A percentile compares a stretch with the other conserved stretches of the same genome.
Evolutionary conservation across 2,329 filamentous ascomycete genomes (phyloP).

Genomic region (Helotiales sp.): DNA sequence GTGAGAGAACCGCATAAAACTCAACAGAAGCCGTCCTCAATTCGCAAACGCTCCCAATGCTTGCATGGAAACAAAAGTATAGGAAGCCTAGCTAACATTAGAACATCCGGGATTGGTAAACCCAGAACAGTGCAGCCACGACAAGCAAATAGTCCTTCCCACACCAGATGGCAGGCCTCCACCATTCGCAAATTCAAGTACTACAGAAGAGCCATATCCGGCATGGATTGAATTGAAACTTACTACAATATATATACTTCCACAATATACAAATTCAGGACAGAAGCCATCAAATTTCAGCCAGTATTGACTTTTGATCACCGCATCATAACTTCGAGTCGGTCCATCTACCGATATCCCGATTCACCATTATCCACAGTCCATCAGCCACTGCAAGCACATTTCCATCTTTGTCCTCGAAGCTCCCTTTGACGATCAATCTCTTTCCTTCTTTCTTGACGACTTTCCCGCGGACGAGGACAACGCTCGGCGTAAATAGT

Average conservation of each 20-base stretch:
- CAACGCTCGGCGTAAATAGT: conserved; percentile 37
- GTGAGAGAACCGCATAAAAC: too few relatives aligned
- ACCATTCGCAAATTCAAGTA: not conserved
- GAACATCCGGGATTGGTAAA: too few relatives aligned
- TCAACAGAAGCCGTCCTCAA: too few relatives aligned
- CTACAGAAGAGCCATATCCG: not conserved
- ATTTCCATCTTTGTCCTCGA: conserved; percentile 40
- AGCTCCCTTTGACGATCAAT: conserved; percentile 34
- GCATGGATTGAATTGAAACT: not conserved
- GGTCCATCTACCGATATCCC: conserved; percentile 29
- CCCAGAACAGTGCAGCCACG: too few relatives aligned
- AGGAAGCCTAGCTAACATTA: too few relatives aligned
- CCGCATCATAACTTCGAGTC: conserved; percentile 6
- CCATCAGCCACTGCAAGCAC: conserved; percentile 26
- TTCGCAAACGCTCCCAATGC: too few relatives aligned
- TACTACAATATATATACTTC: not conserved
- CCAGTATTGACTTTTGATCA: not conserved
- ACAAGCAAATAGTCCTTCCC: too few relatives aligned
- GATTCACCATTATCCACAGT: conserved; percentile 24
- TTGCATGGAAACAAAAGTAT: too few relatives aligned
- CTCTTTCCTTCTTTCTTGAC: conserved; percentile 40
- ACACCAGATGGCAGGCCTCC: not conserved
- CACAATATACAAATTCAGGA: not conserved
- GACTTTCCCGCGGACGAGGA: conserved; percentile 38
- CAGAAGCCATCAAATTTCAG: not conserved